Evolutionary conservation across 768 basidiomycete species (phyloP), one percentile per base, ranked within the genome.

Genomic region (Sarcomyxa edulis): DNA sequence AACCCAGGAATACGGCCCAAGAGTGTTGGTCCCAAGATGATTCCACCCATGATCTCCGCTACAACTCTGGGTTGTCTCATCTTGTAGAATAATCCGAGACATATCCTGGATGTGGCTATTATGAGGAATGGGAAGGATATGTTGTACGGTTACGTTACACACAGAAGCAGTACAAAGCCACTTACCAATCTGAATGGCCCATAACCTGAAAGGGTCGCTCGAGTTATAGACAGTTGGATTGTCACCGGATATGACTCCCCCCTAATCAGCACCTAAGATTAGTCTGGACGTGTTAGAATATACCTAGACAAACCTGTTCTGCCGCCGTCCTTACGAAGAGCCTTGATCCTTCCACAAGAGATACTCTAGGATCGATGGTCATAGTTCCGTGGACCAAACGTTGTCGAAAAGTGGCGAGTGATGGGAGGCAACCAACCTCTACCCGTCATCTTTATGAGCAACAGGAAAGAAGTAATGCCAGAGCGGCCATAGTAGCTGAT

Each of bases 1-100:
- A 81, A 82, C 25, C 61, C 50, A 0, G 74, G 76, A 36, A 80
- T 78, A 7, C 71, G 64, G 7, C 78, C 77, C 11, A 37, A 9
- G n/a, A 37, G 35, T 6, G 35, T 37, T 6, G 35, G 35, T 12
- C 35, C 35, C 18, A 37, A 26, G 6, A 37, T 16, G 19, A 37
- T 37, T 10, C 35, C 35, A 15, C 35, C 35, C 20, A 37, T 26
- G 35, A 37, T 19, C 35, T 37, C 35, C 7, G 35, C 35, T 6
- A 37, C 35, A 16, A 37, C 35, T 7, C 22, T 15, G 23, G 35
- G 35, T 26, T 37, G 35, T 16, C 18, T 37, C 35, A 18, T 37
- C 16, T 18, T 24, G 9, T 9, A 10, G 16, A 37, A 26, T 9
- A 37, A 6, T 7, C 25, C 14, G 19, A 11, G 23, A 18, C 35